A percentile compares a stretch with the other conserved stretches of the same genome.
phyloP scores from a whole-genome alignment of 2,329 filamentous ascomycete genomes.

The Apiospora aurea region DNA sequence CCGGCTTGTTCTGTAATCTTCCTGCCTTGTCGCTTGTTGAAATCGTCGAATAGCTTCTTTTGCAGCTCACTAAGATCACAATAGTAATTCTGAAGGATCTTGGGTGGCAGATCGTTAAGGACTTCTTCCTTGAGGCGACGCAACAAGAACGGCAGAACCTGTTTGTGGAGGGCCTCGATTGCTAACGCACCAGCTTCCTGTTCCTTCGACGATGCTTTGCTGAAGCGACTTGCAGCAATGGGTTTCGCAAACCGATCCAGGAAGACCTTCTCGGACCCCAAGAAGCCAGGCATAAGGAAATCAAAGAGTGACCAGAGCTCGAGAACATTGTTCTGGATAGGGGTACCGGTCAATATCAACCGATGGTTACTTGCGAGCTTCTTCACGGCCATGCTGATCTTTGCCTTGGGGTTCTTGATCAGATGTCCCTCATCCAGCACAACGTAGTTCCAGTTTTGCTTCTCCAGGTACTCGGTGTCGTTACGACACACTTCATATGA shows the following conservation, averaged over 20 bases:
- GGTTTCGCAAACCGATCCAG: slow-evolving; percentile 93
- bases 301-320: slow-evolving; percentile 98
- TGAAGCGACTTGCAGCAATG: slow-evolving; percentile 91
- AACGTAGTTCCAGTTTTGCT: slow-evolving; percentile 95
- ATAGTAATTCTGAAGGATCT: slow-evolving; percentile 99
- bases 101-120: slow-evolving; percentile 92
- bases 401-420: slow-evolving; percentile 98
- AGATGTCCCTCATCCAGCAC: slow-evolving; percentile 97
- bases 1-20: slow-evolving; percentile 85
- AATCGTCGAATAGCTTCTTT: slow-evolving; percentile 94
- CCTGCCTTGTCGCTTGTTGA: slow-evolving; percentile 91
- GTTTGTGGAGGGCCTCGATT: slow-evolving; percentile 98
- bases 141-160: slow-evolving; percentile 94
- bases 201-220: slow-evolving; percentile 97
- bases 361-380: slow-evolving; percentile 89
- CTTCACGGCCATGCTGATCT: slow-evolving; percentile 94
- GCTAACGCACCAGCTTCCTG: slow-evolving; percentile 96
- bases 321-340: slow-evolving; percentile 96
- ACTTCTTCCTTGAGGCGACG: slow-evolving; percentile 98
- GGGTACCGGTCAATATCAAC: slow-evolving; percentile 93
- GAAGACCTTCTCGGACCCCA: slow-evolving; percentile 95
- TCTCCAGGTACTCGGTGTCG: slow-evolving; percentile 82
- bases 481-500: slow-evolving; percentile 99
- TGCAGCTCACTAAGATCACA: slow-evolving; percentile 96
- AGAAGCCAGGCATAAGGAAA: slow-evolving; percentile 98